Base-by-base conservation (phyloP, 768 basidiomycete species). In the Mycena vitilis region DNA sequence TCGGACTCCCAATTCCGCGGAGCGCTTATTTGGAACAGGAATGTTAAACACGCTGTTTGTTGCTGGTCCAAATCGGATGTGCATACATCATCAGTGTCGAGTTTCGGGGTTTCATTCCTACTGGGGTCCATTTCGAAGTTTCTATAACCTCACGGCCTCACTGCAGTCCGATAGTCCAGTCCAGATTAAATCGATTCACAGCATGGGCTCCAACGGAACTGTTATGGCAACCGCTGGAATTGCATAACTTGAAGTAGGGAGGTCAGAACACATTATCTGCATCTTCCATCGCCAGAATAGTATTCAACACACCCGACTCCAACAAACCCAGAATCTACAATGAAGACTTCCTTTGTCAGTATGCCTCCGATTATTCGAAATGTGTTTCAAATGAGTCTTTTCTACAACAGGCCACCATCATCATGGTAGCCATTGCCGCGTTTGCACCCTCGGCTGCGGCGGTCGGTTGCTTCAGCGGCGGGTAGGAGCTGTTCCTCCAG, bases 381-480 rank as follows among this genome's bases (percentile, higher is more conserved):
- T 2, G 2, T 18, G 11, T 47, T 47, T 16, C 13, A 3, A n/a
- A 47, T 18, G 8, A 47, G 3, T 20, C 3, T 16, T 47, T n/a
- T 10, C 40, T n/a, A n/a, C 37, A 10, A 44, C 57, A 58, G 57
- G 20, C n/a, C 25, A 42, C 25, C 13, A 58, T 58, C 18, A 45
- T 58, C 34, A 22, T 23, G 5, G 57, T 45, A 58, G 57, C 57
- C 25, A 8, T 58, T 15, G 40, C 40, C 30, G 57, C 57, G 16
- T 58, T 58, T 15, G 40, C 57, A 7, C 57, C 57, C n/a, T 58
- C 57, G n/a, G 57, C 25, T 15, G 42, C 23, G 25, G 57, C 57
- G 25, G 57, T 58, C 25, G 57, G 57, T 40, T 58, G 57, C 57
- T 58, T 58, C 40, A 40, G 40, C 40, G 40, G 40, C 40, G 40